Evolutionary conservation across 768 basidiomycete genomes (phyloP).

Genomic region (Daedaleopsis nitida): DNA sequence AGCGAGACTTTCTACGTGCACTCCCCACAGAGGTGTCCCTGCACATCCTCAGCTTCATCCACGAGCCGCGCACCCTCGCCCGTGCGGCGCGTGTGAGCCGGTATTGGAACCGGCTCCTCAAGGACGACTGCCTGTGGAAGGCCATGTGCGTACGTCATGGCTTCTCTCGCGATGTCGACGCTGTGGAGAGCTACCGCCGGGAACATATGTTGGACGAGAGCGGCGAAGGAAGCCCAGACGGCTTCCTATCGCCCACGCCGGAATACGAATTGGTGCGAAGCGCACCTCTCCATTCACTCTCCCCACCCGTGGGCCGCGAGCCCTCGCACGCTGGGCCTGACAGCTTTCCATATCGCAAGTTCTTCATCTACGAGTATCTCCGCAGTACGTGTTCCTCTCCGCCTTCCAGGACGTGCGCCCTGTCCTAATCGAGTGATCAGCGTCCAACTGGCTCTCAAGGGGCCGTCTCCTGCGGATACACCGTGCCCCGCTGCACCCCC

Average conservation of each 20-base stretch:
- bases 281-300: not conserved
- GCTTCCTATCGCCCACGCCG: not conserved
- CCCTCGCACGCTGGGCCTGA: constrained; percentile 4
- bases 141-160: constrained; percentile 64
- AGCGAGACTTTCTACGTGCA: constrained; percentile 56
- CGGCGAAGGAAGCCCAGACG: constrained; percentile 30
- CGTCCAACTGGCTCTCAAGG: constrained; percentile 79
- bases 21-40: constrained; percentile 64
- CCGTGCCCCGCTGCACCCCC: constrained; percentile 39
- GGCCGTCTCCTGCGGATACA: constrained; percentile 72
- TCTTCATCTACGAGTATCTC: constrained; percentile 74
- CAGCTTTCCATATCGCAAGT: constrained; percentile 60
- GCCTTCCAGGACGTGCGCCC: not conserved
- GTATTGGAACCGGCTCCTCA: constrained; percentile 68
- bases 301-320: constrained; percentile 5
- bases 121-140: constrained; percentile 83
- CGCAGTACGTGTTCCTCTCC: constrained; percentile 51
- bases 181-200: constrained; percentile 30
- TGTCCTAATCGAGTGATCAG: constrained; percentile 38
- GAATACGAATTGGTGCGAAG: not conserved
- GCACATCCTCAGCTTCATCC: constrained; percentile 74
- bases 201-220: constrained; percentile 17
- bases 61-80: constrained; percentile 71
- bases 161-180: constrained; percentile 40
- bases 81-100: constrained; percentile 70